Evolutionary conservation across 345 rosid species (phyloP), one percentile per base, ranked within the genome.

Genomic region (Mangifera indica): DNA sequence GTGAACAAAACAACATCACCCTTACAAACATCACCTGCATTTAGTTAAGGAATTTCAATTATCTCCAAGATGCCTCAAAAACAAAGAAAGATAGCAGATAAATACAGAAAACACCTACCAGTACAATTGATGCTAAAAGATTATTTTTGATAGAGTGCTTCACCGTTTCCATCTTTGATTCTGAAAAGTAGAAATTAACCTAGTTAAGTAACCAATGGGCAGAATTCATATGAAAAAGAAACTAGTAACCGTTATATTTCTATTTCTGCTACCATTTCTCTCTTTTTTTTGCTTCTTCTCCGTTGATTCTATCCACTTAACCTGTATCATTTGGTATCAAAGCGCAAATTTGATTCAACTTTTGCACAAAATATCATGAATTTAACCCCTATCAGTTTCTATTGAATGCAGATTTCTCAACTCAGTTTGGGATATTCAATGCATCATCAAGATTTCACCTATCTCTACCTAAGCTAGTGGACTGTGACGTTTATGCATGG

Each of bases 21-120:
- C 76, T 72, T 80, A 67, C 89, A 86, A 45, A 81, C 95, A 86
- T 89, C 95, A 75, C 91, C 88, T 87, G 78, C 75, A 74, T 62
- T 55, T 76, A 63, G 52, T 67, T 14, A 24, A 20, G 4, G 10
- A 25, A 40, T 57, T 52, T 59, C 29, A 42, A 76, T 55, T 48
- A 51, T 69, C 46, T 24, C 60, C 4, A 37, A 67, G 55, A 58
- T 6, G 54, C 68, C 22, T 9, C 15, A 54, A 25, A 24, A 51
- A 7, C 1, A 22, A 51, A 72, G 2, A 13, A 25, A 66, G 18
- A 24, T 67, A 42, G 32, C 11, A 3, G 59, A 25, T 10, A 7
- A 69, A 22, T 8, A 32, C 14, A 58, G 40, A 58, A 58, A 67
- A 54, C 0, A 32, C 7, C 34, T 72, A 79, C 90, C 94, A 76